phyloP scores from a whole-genome alignment of 2,329 filamentous ascomycete species.

The Xylariaceae sp. region DNA sequence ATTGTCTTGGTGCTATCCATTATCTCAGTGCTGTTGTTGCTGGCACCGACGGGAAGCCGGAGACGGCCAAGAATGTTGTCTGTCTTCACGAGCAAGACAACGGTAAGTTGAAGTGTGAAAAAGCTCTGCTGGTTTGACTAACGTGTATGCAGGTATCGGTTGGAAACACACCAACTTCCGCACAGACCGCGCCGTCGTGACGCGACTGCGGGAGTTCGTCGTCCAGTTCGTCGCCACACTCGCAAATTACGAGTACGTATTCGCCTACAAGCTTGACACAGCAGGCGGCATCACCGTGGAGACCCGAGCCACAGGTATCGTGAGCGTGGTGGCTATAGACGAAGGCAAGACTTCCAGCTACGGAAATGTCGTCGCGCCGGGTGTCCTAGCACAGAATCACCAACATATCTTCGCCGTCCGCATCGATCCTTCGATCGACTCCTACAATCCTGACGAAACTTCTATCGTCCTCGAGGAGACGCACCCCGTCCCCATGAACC shows the following conservation, averaged over 20 bases:
- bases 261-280: conserved; percentile 63
- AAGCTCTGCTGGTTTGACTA: not conserved
- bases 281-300: conserved; percentile 61
- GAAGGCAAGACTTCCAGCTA: conserved; percentile 54
- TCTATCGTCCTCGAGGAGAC: conserved; percentile 32
- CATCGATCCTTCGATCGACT: conserved; percentile 61
- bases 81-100: conserved; percentile 70
- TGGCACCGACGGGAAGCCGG: conserved; percentile 52
- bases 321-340: conserved; percentile 61
- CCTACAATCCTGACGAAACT: conserved; percentile 25
- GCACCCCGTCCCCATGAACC: conserved; percentile 37
- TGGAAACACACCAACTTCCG: conserved; percentile 73
- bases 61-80: conserved; percentile 56
- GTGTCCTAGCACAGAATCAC: conserved; percentile 63
- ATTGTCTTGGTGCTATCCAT: conserved; percentile 67
- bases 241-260: conserved; percentile 70
- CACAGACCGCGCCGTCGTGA: conserved; percentile 60
- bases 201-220: conserved; percentile 60
- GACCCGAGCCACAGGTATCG: conserved; percentile 64
- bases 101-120: conserved; percentile 29
- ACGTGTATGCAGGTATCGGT: conserved; percentile 44
- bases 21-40: conserved; percentile 51
- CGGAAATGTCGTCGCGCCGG: conserved; percentile 63
- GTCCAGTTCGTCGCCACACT: conserved; percentile 67
- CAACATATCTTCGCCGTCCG: conserved; percentile 66